These are phyloP conservation scores for Didymosphaeria variabile DNA, from an alignment of 2,329 filamentous ascomycete species.

Conservation along the genomic window DNA sequence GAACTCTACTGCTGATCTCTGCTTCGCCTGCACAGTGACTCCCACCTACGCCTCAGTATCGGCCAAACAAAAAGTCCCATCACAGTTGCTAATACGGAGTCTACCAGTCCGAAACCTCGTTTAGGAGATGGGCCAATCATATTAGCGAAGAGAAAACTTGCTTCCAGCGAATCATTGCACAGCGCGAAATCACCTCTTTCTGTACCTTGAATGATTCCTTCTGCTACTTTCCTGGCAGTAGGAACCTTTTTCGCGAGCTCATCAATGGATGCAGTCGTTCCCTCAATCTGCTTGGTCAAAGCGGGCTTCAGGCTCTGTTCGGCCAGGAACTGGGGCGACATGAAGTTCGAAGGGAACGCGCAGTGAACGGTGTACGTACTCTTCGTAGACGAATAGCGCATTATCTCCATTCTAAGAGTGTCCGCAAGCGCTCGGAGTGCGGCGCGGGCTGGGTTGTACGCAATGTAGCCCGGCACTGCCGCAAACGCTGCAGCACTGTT, in stretches of 20 bases:
- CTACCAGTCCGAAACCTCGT: slow-evolving; percentile 24
- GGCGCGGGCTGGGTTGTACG: slow-evolving; percentile 21
- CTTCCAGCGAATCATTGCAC: slow-evolving; percentile 23
- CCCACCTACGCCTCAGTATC: not conserved
- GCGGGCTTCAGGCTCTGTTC: slow-evolving; percentile 36
- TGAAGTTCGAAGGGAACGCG: slow-evolving; percentile 34
- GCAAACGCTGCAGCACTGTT: slow-evolving; percentile 35
- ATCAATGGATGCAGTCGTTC: slow-evolving; percentile 21
- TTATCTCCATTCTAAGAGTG: slow-evolving; percentile 34
- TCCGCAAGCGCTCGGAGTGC: slow-evolving; percentile 29
- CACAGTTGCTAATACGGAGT: slow-evolving; percentile 6
- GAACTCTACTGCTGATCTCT: too few relatives aligned
- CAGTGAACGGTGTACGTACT: slow-evolving; percentile 35
- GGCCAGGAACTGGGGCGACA: slow-evolving; percentile 29
- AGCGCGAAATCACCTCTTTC: slow-evolving; percentile 34
- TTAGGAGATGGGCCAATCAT: slow-evolving; percentile 37
- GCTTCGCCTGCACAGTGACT: not conserved
- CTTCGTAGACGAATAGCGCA: slow-evolving; percentile 25
- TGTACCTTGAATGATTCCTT: not conserved
- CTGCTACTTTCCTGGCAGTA: not conserved
- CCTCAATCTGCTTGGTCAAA: slow-evolving; percentile 38
- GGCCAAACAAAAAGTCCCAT: slow-evolving; percentile 14
- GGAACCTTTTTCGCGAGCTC: slow-evolving; percentile 20
- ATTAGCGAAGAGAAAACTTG: slow-evolving; percentile 31
- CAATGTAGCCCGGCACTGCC: slow-evolving; percentile 33